Conservation (phyloP, 2,329 filamentous ascomycete genomes). For the Anthostomella pinea region DNA sequence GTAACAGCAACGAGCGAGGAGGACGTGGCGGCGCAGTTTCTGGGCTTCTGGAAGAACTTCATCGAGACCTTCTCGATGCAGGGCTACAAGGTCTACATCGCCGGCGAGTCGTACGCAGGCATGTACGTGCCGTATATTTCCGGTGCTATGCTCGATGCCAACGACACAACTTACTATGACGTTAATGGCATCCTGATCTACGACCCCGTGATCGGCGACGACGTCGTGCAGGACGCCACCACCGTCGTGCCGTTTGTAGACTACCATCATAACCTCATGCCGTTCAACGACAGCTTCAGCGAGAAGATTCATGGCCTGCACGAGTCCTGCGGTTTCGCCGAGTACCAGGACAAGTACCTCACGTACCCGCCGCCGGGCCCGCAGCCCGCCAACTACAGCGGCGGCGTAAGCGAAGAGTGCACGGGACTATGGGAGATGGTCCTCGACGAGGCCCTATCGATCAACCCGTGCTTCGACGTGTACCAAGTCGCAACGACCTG, state of each 20-base stretch:
- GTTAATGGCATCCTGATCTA: conserved; percentile 58
- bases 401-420: conserved; percentile 46
- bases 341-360: conserved; percentile 53
- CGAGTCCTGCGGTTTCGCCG: conserved; percentile 55
- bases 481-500: conserved; percentile 67
- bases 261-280: conserved; percentile 52
- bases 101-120: conserved; percentile 53
- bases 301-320: conserved; percentile 50
- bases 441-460: conserved; percentile 41
- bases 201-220: conserved; percentile 60
- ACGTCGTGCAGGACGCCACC: conserved; percentile 37
- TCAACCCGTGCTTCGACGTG: conserved; percentile 69
- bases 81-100: conserved; percentile 51
- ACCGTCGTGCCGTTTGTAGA: conserved; percentile 55
- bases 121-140: conserved; percentile 57
- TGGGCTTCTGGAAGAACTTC: conserved; percentile 68
- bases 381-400: conserved; percentile 46
- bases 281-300: conserved; percentile 54
- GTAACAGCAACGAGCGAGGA: conserved; percentile 63
- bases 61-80: conserved; percentile 51
- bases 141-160: conserved; percentile 47
- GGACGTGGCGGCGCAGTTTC: conserved; percentile 68
- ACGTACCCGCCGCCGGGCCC: conserved; percentile 60
- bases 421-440: conserved; percentile 52
- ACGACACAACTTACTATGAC: conserved; percentile 48